Percentiles rank a stretch among this genome's conserved stretches.
Conservation (phyloP, 2,329 filamentous ascomycete genomes). For the Aureobasidium subglaciale region DNA sequence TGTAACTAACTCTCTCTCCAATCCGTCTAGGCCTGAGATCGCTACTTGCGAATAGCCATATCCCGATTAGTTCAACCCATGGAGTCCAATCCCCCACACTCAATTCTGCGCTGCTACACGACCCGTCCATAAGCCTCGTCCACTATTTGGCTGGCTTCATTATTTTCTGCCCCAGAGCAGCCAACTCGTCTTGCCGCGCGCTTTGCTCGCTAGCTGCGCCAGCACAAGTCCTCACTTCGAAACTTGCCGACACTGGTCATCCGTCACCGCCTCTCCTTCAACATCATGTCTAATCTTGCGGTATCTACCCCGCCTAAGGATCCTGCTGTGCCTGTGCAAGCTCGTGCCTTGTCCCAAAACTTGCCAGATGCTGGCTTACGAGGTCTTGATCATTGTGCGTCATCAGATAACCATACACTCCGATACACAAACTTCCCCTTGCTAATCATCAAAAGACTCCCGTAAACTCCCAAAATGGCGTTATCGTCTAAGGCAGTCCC, state of each 20-base stretch:
- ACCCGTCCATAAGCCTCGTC: not conserved
- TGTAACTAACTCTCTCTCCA: not conserved
- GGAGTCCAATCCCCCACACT: not conserved
- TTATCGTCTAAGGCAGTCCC: slow-evolving; percentile 70
- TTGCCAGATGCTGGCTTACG: slow-evolving; percentile 13
- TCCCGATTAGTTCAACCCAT: not conserved
- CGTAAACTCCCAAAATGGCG: slow-evolving; percentile 73
- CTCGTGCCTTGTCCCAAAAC: slow-evolving; percentile 2
- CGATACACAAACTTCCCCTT: not conserved
- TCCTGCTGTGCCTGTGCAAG: not conserved
- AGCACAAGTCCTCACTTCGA: not conserved
- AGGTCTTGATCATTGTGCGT: slow-evolving; percentile 16
- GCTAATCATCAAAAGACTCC: slow-evolving; percentile 13
- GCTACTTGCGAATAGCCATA: not conserved
- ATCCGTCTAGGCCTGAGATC: not conserved
- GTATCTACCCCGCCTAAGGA: not conserved
- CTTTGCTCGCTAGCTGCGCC: slow-evolving; percentile 11
- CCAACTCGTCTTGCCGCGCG: slow-evolving; percentile 5
- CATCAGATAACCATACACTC: not conserved
- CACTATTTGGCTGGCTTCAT: not conserved
- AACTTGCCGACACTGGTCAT: not conserved
- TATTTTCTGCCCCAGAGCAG: not conserved
- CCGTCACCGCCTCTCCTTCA: slow-evolving; percentile 4
- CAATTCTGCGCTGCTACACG: not conserved
- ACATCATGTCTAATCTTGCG: slow-evolving; percentile 13